A percentile compares a stretch with the other conserved stretches of the same genome.
Conservation (phyloP, 75 land plant genomes). For the Azolla pinnata region DNA sequence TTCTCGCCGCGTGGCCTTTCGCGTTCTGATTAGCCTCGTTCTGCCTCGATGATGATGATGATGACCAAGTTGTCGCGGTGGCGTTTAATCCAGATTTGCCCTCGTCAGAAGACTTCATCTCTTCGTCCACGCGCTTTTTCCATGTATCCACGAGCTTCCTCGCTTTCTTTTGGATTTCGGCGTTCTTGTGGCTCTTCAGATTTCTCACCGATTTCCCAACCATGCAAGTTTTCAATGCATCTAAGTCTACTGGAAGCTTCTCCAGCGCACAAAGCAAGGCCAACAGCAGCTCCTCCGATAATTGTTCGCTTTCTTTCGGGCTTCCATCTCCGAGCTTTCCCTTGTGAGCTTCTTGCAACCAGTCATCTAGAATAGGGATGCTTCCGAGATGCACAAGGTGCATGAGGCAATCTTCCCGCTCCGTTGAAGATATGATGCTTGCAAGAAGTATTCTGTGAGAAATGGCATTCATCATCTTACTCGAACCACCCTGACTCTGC, state of each 20-base stretch:
- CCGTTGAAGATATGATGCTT: conserved; percentile 31
- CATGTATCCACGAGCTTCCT: conserved; percentile 33
- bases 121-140: conserved; percentile 37
- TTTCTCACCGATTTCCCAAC: conserved; percentile 43
- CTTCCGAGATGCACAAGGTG: conserved; percentile 31
- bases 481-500: conserved; percentile 20
- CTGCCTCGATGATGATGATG: too few species aligned
- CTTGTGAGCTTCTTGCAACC: conserved; percentile 41
- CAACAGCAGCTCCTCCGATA: conserved; percentile 25
- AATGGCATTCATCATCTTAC: conserved; percentile 14
- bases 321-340: conserved; percentile 40
- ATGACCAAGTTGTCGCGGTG: too few species aligned
- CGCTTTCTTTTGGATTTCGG: conserved; percentile 39
- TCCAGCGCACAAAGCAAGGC: conserved; percentile 29
- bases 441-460: conserved; percentile 30
- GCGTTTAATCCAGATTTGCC: conserved; percentile 16
- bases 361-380: conserved; percentile 28
- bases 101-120: conserved; percentile 31
- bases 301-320: conserved; percentile 34
- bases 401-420: conserved; percentile 28
- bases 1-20: too few species aligned
- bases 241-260: conserved; percentile 33
- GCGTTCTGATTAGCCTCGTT: too few species aligned
- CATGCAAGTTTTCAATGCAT: conserved; percentile 31
- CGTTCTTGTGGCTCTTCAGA: conserved; percentile 29